Base-by-base conservation (phyloP, 352 stramenopile genomes). In the Phytophthora nicotianae region DNA sequence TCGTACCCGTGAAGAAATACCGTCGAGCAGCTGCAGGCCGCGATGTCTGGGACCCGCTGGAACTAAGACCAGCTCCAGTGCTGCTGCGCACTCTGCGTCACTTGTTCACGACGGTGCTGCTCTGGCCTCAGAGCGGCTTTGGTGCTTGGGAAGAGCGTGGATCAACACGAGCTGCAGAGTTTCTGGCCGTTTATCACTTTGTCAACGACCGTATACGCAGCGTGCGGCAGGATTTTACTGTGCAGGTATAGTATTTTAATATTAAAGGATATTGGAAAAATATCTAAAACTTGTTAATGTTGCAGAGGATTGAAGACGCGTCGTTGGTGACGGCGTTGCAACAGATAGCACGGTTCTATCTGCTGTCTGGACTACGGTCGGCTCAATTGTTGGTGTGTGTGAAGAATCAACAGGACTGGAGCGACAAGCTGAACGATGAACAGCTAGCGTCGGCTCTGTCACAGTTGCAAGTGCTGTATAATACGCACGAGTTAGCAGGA, bases 121-220 rank as follows among this genome's bases (percentile, higher is more conserved):
- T 43, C 7, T 75, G 69, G 71, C 45, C 52, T 11, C 51, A 71
- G 9, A 76, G 68, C 17, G 74, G 77, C 47, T 72, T 86, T 71
- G 38, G 68, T 19, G 33, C 32, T 45, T 48, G 49, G 41, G 41
- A 53, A 4, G 13, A 47, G 20, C 35, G 49, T 53, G 48, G 35
- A 51, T 24, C 32, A 32, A 23, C 55, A 26, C 49, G 26, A 40
- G 3, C 33, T 17, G 26, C 35, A 14, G 68, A 79, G 21, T 92
- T 92, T 54, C 35, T 92, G 23, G 58, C 74, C 13, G 50, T 89
- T 19, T 92, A 92, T 52, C 75, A 92, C 54, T 92, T 90, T 53
- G 17, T 92, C 1, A 83, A 69, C 42, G 83, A 92, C 62, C 77
- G 83, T n/a, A 29, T 90, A 21, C 83, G 83, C 11, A 86, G 79